Percentiles rank a stretch among this genome's conserved stretches.
phyloP scores from a whole-genome alignment of 495 filamentous ascomycete genomes.

The Xylaria bambusicola region DNA sequence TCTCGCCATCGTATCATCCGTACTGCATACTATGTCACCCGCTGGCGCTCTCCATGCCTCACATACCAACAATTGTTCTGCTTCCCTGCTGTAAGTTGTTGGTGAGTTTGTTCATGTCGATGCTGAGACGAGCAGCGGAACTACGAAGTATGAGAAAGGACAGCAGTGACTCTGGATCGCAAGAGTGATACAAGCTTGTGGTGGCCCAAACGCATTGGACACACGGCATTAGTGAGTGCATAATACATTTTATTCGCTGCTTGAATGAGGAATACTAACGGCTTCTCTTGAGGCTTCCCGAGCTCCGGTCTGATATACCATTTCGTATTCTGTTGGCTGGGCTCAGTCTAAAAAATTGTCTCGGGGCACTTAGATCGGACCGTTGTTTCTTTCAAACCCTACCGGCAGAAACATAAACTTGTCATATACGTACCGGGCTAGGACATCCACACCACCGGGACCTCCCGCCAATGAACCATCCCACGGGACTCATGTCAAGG shows the following conservation, averaged over 20 bases:
- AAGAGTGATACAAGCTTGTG: slow-evolving; percentile 1
- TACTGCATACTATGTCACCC: background rate
- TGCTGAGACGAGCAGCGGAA: background rate
- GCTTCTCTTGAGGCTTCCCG: background rate
- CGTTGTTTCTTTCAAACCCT: background rate
- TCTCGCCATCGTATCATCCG: background rate
- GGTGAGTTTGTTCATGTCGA: background rate
- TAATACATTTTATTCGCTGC: background rate
- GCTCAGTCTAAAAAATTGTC: background rate
- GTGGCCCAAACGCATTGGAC: background rate
- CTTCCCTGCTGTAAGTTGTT: background rate
- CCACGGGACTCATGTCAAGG: slow-evolving; percentile 16
- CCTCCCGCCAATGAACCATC: slow-evolving; percentile 23
- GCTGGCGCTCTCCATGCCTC: background rate
- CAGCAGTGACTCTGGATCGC: background rate
- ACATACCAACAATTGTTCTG: background rate
- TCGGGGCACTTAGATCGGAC: background rate
- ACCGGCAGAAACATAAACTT: background rate
- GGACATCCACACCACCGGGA: slow-evolving; percentile 22
- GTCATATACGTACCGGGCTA: slow-evolving; percentile 9
- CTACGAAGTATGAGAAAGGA: slow-evolving; percentile 1
- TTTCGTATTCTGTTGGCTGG: background rate
- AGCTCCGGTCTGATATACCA: background rate
- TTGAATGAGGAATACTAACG: background rate
- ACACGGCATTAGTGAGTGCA: background rate